Evolutionary conservation across 495 filamentous ascomycete species (phyloP), one percentile per base, ranked within the genome.

Genomic region (Trichoderma parareesei): DNA sequence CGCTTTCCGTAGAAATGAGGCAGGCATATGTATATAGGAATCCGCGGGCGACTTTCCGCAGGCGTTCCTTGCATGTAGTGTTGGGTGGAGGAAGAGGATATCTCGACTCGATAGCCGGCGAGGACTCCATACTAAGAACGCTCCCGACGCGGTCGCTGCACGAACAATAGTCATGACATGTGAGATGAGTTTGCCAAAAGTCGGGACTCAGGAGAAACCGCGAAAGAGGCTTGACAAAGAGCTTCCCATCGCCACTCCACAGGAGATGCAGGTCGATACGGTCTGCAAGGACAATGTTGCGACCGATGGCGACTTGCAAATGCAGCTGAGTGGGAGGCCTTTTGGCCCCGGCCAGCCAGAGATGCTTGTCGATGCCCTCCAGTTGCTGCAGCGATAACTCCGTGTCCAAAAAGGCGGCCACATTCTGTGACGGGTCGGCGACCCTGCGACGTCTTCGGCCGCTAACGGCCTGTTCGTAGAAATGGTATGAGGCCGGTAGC

Each of bases 1-100:
- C 78, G 65, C 69, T 73, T 46, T 78, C 71, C 62, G 72, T 69
- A 3, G 57, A 63, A 7, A 81, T 69, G 11, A 81, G 68, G 2
- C 69, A 65, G 38, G 70, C 65, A 68, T 81, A 81, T 1, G 74
- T 73, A 55, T 65, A 68, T 2, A 82, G 65, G 38, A 80, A 71
- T 3, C 77, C 78, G 1, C 73, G 66, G 7, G 75, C 76, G 11
- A 43, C 40, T 13, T 48, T 46, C 18, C 18, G 42, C 43, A 46
- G 42, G 38, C 33, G 6, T 11, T 37, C 53, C 3, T 37, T 57
- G 3, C 27, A 55, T 3, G 18, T 27, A 3, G 5, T 18, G 8
- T 13, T 37, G 37, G 5, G 27, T 8, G 27, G 27, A 27, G 27
- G 27, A 27, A 27, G 18, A 57, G 8, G 11, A 27, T 37, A n/a